phyloP scores from a whole-genome alignment of 2,329 filamentous ascomycete species.

The Sporothrix pseudoabietina region DNA sequence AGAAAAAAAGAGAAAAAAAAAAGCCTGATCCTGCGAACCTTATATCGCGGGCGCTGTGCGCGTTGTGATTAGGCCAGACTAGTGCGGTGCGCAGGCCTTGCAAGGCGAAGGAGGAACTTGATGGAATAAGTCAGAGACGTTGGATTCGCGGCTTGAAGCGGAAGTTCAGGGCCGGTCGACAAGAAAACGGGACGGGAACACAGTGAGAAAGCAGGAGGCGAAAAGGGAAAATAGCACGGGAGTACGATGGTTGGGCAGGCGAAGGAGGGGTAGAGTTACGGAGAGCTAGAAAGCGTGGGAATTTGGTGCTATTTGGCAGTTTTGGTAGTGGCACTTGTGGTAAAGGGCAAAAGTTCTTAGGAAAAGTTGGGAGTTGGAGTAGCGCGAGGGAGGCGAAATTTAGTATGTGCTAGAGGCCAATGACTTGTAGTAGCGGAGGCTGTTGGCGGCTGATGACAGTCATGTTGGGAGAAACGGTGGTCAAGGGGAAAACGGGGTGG shows the following conservation, averaged over 20 bases:
- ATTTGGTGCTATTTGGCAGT: neutral
- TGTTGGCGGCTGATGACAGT: slow-evolving; percentile 28
- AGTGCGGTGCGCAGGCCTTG: neutral
- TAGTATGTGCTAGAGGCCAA: slow-evolving; percentile 32
- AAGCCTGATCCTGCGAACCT: slow-evolving; percentile 11
- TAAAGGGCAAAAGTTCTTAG: neutral
- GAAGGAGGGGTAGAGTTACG: slow-evolving; percentile 21
- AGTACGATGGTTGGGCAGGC: neutral
- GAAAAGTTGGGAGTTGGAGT: neutral
- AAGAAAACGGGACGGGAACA: slow-evolving; percentile 16
- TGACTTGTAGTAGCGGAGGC: slow-evolving; percentile 28
- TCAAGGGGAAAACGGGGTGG: neutral
- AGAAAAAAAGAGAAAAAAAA: neutral
- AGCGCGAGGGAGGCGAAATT: slow-evolving; percentile 18
- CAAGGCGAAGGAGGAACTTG: neutral
- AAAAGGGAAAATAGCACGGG: slow-evolving; percentile 10
- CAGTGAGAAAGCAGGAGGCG: slow-evolving; percentile 25
- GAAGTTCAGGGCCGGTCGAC: slow-evolving; percentile 19
- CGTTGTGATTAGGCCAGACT: slow-evolving; percentile 1
- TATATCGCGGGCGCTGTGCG: slow-evolving; percentile 15
- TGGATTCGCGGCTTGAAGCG: slow-evolving; percentile 17
- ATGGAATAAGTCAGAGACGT: slow-evolving; percentile 15
- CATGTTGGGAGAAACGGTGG: slow-evolving; percentile 27
- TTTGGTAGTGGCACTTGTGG: neutral
- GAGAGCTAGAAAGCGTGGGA: neutral